These are phyloP conservation scores for Salix brachista DNA, from an alignment of 345 rosid genomes.

Conservation along the genomic window DNA sequence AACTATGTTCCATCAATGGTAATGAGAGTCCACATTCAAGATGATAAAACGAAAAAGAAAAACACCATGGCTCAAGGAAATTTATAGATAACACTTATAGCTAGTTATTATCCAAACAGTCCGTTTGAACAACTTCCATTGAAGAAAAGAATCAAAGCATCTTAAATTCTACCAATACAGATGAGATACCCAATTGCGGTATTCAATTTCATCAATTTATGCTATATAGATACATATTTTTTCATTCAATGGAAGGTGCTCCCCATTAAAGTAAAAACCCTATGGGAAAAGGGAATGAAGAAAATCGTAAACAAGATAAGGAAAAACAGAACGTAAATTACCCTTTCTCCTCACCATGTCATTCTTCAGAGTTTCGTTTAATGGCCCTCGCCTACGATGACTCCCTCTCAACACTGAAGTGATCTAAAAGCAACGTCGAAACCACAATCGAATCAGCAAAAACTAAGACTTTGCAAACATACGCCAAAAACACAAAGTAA, in stretches of 20 bases:
- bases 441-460: constrained; percentile 17
- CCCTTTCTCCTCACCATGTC: constrained; percentile 48
- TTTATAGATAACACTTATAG: neutral
- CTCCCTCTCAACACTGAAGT: constrained; percentile 33
- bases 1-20: neutral
- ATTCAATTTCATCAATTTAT: neutral
- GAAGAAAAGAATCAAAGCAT: neutral
- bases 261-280: neutral
- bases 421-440: constrained; percentile 38
- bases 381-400: constrained; percentile 34
- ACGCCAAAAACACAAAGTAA: neutral
- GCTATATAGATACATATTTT: neutral
- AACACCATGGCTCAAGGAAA: neutral
- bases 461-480: neutral
- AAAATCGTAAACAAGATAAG: neutral
- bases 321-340: constrained; percentile 32
- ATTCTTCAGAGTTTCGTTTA: constrained; percentile 38
- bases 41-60: neutral
- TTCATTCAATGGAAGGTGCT: neutral
- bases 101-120: neutral
- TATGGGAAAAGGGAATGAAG: neutral
- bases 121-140: neutral
- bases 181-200: neutral
- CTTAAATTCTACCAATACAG: neutral
- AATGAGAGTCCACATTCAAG: neutral